Conservation (phyloP, 805 yeast species). For the Diddensiella transvaalensis region DNA sequence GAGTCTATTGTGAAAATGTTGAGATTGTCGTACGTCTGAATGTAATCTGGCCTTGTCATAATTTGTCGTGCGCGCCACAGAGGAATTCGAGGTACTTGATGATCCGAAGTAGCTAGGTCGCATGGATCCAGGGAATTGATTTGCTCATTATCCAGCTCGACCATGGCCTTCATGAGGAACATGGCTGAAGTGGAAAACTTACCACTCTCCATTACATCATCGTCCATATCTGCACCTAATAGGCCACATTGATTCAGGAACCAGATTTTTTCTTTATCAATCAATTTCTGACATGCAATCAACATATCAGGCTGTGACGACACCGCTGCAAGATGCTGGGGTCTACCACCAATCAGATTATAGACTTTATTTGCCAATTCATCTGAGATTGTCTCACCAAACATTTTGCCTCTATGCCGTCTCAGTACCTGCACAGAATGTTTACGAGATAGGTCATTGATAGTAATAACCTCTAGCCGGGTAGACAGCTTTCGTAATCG, state of each 20-base stretch:
- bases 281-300: slow-evolving; percentile 61
- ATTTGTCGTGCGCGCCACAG: slow-evolving; percentile 80
- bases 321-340: slow-evolving; percentile 75
- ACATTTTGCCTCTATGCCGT: slow-evolving; percentile 45
- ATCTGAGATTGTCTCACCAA: slow-evolving; percentile 40
- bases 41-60: slow-evolving; percentile 81
- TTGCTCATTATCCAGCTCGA: slow-evolving; percentile 53
- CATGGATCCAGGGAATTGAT: slow-evolving; percentile 21
- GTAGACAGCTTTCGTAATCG: slow-evolving; percentile 69
- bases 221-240: slow-evolving; percentile 76
- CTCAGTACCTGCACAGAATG: slow-evolving; percentile 54
- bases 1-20: slow-evolving; percentile 79
- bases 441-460: slow-evolving; percentile 50
- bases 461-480: slow-evolving; percentile 66
- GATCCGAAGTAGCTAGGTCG: slow-evolving; percentile 36
- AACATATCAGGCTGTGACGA: slow-evolving; percentile 34
- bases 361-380: slow-evolving; percentile 51
- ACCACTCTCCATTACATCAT: slow-evolving; percentile 82
- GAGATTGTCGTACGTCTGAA: slow-evolving; percentile 67
- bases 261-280: slow-evolving; percentile 83
- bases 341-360: slow-evolving; percentile 75
- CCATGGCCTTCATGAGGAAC: slow-evolving; percentile 66
- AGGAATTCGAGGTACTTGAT: slow-evolving; percentile 67
- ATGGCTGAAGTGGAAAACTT: slow-evolving; percentile 72
- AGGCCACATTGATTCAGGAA: slow-evolving; percentile 78